Conservation (phyloP, 2,329 filamentous ascomycete species). For the Aphanocladium album region DNA sequence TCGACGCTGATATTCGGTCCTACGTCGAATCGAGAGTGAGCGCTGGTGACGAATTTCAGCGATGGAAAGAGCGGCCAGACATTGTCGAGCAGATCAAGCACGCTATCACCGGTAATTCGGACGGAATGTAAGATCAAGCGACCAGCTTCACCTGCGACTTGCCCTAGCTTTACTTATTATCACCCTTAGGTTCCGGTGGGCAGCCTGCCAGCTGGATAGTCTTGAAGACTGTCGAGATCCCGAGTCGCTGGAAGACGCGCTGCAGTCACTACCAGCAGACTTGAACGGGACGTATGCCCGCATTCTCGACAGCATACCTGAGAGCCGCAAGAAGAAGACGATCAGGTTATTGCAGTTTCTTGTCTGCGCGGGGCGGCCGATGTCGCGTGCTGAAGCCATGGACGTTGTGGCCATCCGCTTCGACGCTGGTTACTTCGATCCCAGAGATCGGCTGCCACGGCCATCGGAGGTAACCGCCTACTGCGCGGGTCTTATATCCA, state of each 20-base stretch:
- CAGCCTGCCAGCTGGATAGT: not conserved
- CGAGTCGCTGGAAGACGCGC: not conserved
- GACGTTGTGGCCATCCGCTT: not conserved
- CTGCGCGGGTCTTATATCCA: not conserved
- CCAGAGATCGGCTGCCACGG: not conserved
- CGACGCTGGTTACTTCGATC: not conserved
- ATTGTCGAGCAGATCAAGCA: not conserved
- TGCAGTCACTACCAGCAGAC: not conserved
- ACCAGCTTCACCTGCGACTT: too few species aligned
- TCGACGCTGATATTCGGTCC: too few species aligned
- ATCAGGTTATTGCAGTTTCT: not conserved
- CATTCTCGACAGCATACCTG: not conserved
- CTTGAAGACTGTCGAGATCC: not conserved
- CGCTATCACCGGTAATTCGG: not conserved
- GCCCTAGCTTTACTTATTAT: not conserved
- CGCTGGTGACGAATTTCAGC: not conserved
- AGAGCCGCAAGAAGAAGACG: not conserved
- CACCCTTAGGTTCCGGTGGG: not conserved
- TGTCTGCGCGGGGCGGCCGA: not conserved
- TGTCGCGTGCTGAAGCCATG: not conserved
- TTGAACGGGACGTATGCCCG: not conserved
- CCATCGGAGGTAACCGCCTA: not conserved
- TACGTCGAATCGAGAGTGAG: too few species aligned
- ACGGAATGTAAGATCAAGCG: not conserved
- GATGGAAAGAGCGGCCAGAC: not conserved